Base-by-base conservation (phyloP, 495 filamentous ascomycete species). In the Achaetomiella virescens region DNA sequence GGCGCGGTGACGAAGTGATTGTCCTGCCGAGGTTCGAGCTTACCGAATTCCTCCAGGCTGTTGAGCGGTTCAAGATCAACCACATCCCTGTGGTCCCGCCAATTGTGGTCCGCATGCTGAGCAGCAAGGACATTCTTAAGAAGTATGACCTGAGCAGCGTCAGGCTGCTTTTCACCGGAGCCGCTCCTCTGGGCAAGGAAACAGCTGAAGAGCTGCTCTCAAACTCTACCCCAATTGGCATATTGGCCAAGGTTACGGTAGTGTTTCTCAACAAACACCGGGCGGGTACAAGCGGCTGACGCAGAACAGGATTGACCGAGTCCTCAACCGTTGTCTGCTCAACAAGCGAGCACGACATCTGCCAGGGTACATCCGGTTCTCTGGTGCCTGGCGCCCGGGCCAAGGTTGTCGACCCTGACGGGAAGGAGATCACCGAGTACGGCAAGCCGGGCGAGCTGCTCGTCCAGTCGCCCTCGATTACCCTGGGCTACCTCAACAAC, bases 21-120 rank as follows among this genome's bases (percentile, higher is more conserved):
- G 78, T 91, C n/a, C 75, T 96, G 38, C 91, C 91, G 17, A 90
- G 86, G 61, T 96, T 95, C 58, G 90, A 95, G 49, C 72, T 95
- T 33, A 72, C 75, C 21, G 69, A 77, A 0, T 84, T 80, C 22
- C 73, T 96, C 33, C 66, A 77, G 37, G 75, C 84, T 3, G 87
- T 96, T 40, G 81, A 92, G 61, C 79, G 72, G 21, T 88, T 83
- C 71, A 87, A 87, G 69, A 90, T 95, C 60, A 74, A 76, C 21
- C 73, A 72, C 12, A 72, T 96, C 27, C 87, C 77, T 63, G 61
- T 95, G 69, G 86, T 96, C 1, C 91, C 91, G 45, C 91, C 91
- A 1, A 93, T 96, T 57, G 84, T 95, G 48, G 87, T 95, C 60
- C 79, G 81, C 41, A 83, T 96, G 82, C 70, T 84, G 44, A 87